phyloP scores from a whole-genome alignment of 345 rosid genomes.

The Dipteronia sinensis region DNA sequence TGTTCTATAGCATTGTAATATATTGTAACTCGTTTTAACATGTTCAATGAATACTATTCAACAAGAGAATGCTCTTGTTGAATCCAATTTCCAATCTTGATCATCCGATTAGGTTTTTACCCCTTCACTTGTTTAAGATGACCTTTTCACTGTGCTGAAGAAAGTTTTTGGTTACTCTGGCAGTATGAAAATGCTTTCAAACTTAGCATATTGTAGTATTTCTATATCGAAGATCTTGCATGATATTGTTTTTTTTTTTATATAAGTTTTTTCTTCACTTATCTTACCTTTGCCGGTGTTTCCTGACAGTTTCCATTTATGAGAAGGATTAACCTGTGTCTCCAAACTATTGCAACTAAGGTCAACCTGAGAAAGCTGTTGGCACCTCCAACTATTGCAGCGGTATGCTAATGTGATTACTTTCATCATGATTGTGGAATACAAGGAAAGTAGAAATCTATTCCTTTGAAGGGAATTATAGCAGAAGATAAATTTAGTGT shows the following conservation, averaged over 20 bases:
- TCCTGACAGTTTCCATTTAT: not conserved
- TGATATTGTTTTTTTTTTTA: slow-evolving; percentile 1
- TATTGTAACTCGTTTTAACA: too few relatives aligned
- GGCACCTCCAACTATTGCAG: slow-evolving; percentile 31
- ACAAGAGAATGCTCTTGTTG: too few relatives aligned
- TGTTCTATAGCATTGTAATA: not conserved
- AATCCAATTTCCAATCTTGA: not conserved
- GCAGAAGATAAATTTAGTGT: not conserved
- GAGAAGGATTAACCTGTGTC: slow-evolving; percentile 3
- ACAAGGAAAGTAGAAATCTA: not conserved
- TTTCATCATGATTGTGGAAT: not conserved
- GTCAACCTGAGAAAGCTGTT: slow-evolving; percentile 20
- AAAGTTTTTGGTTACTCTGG: not conserved
- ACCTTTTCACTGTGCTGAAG: not conserved
- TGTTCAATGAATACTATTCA: not conserved
- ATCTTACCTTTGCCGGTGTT: slow-evolving; percentile 7
- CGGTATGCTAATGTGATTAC: slow-evolving; percentile 22
- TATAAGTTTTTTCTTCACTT: not conserved
- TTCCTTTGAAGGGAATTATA: not conserved
- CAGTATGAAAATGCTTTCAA: not conserved
- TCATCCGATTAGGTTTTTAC: not conserved
- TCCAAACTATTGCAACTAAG: slow-evolving; percentile 7
- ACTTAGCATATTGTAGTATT: slow-evolving; percentile 5
- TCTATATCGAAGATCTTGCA: not conserved
- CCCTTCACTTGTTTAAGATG: not conserved